Conservation (phyloP, 108 stramenopile genomes). For the Ochromonas danica region DNA sequence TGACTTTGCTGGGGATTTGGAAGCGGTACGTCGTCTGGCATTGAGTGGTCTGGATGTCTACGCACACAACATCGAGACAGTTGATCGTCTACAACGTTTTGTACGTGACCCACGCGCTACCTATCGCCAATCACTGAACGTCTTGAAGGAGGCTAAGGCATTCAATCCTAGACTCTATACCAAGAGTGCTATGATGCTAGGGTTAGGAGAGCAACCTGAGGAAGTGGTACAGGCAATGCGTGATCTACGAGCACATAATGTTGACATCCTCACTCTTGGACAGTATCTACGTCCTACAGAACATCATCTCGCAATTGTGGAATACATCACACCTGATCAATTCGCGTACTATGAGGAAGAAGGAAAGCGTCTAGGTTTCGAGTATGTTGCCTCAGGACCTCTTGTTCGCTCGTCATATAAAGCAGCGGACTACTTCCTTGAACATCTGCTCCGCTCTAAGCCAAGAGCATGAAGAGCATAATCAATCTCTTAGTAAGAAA, state of each 20-base stretch:
- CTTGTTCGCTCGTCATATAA: conserved; percentile 94
- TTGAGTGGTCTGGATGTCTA: conserved; percentile 93
- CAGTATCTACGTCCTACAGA: conserved; percentile 96
- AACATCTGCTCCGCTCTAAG: conserved; percentile 73
- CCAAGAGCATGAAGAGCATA: no score
- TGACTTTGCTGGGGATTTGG: conserved; percentile 83
- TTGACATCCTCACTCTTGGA: conserved; percentile 94
- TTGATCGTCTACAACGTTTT: conserved; percentile 75
- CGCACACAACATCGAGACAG: conserved; percentile 99
- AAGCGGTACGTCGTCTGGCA: conserved; percentile 73
- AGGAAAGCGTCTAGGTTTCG: conserved; percentile 90
- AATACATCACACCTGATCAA: conserved; percentile 90
- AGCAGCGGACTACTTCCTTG: conserved; percentile 89
- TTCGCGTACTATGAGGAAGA: conserved; percentile 66
- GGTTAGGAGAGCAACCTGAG: conserved; percentile 94
- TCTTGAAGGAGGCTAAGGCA: conserved; percentile 80
- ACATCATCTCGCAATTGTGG: conserved; percentile 85
- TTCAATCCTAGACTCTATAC: conserved; percentile 73
- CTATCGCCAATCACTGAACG: conserved; percentile 82
- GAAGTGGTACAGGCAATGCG: conserved; percentile 90
- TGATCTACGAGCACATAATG: conserved; percentile 80
- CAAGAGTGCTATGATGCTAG: conserved; percentile 95
- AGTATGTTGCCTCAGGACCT: conserved; percentile 95
- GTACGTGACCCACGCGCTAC: conserved; percentile 69
- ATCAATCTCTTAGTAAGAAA: no score